Evolutionary conservation across 257 asterid species (phyloP).

Genomic region (Cruciata laevipes): DNA sequence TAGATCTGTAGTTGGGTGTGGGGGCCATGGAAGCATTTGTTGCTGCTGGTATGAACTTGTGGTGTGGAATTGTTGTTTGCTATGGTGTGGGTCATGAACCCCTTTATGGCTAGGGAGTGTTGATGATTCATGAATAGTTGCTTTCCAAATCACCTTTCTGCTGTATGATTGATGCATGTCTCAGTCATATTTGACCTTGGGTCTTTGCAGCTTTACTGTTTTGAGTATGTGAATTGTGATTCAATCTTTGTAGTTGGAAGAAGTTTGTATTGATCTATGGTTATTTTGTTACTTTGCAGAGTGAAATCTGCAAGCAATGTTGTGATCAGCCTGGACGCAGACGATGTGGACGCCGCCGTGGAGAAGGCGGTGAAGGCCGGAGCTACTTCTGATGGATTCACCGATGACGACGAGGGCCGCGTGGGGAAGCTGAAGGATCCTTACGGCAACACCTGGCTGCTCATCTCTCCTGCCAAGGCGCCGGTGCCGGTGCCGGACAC

Average conservation of each 20-base stretch:
- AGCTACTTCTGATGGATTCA: not conserved
- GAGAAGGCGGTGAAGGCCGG: not conserved
- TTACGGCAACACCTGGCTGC: not conserved
- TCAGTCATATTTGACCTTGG: not conserved
- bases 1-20: not conserved
- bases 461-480: not conserved
- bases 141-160: too few relatives aligned
- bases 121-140: too few relatives aligned
- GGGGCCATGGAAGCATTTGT: not conserved
- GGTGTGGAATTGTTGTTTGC: not conserved
- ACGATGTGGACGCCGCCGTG: not conserved
- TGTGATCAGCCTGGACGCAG: not conserved
- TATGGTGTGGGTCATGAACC: not conserved
- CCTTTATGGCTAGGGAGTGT: not conserved
- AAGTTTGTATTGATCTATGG: not conserved
- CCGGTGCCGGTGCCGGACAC: too few relatives aligned
- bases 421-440: not conserved
- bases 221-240: too few relatives aligned
- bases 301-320: not conserved
- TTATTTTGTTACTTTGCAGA: not conserved
- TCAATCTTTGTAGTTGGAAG: too few relatives aligned
- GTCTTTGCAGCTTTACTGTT: not conserved
- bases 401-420: not conserved
- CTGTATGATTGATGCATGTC: too few relatives aligned
- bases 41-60: not conserved